These are phyloP conservation scores for Cercospora janseana DNA, from an alignment of 2,329 filamentous ascomycete species.

Conservation along the genomic window DNA sequence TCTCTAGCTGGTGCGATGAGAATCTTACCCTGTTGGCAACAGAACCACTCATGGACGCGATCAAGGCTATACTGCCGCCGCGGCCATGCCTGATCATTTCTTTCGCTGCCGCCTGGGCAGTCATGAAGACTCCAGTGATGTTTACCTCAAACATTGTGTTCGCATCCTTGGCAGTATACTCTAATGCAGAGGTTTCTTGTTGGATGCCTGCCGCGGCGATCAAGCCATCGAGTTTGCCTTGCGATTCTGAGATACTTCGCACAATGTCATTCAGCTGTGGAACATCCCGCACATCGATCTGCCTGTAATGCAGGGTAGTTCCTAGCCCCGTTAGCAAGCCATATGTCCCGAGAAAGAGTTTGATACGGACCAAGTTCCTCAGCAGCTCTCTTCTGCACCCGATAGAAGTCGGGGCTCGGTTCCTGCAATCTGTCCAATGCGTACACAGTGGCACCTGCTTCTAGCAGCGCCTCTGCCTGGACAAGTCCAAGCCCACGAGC, in stretches of 20 bases:
- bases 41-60: slow-evolving; percentile 62
- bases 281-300: slow-evolving; percentile 76
- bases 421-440: slow-evolving; percentile 62
- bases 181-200: slow-evolving; percentile 77
- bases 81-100: slow-evolving; percentile 62
- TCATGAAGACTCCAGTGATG: slow-evolving; percentile 63
- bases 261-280: slow-evolving; percentile 65
- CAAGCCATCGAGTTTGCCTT: slow-evolving; percentile 75
- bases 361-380: slow-evolving; percentile 55
- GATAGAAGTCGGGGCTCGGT: slow-evolving; percentile 62
- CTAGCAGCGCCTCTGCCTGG: slow-evolving; percentile 69
- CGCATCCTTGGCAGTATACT: slow-evolving; percentile 65
- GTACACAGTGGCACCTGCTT: slow-evolving; percentile 72
- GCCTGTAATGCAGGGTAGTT: slow-evolving; percentile 69
- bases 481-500: slow-evolving; percentile 66
- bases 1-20: background rate
- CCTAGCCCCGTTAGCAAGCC: slow-evolving; percentile 20
- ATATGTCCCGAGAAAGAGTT: background rate
- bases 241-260: slow-evolving; percentile 63
- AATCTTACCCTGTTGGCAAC: slow-evolving; percentile 60
- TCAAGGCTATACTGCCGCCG: slow-evolving; percentile 61
- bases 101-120: slow-evolving; percentile 61
- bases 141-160: slow-evolving; percentile 60
- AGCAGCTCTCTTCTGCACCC: slow-evolving; percentile 61
- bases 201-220: slow-evolving; percentile 75